Conservation (phyloP, 2,329 filamentous ascomycete species). For the Mycogone perniciosa region DNA sequence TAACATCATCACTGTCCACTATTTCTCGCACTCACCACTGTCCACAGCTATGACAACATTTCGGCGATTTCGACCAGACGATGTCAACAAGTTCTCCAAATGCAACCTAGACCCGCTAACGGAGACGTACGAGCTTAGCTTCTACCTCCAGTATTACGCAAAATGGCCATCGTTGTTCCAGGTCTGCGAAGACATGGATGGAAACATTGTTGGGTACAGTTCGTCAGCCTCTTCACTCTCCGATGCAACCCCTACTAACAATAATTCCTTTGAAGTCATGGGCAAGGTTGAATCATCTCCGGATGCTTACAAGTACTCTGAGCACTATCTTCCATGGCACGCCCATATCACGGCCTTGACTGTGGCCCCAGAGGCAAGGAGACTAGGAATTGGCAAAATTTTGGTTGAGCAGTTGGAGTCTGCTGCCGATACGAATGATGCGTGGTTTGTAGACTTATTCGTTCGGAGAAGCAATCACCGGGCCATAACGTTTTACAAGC, state of each 20-base stretch:
- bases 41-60: slow-evolving; percentile 66
- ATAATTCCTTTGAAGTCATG: slow-evolving; percentile 62
- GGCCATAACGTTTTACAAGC: slow-evolving; percentile 83
- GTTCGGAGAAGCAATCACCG: slow-evolving; percentile 82
- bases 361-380: slow-evolving; percentile 77
- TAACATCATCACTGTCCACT: background rate
- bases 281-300: slow-evolving; percentile 91
- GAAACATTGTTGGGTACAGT: slow-evolving; percentile 95
- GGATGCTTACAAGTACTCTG: slow-evolving; percentile 63
- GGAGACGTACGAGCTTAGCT: slow-evolving; percentile 94
- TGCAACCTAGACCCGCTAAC: slow-evolving; percentile 95
- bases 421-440: slow-evolving; percentile 73
- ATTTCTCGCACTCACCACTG: background rate
- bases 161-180: slow-evolving; percentile 95
- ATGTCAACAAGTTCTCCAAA: slow-evolving; percentile 83
- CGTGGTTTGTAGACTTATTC: slow-evolving; percentile 95
- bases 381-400: slow-evolving; percentile 79
- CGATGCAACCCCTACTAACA: slow-evolving; percentile 1
- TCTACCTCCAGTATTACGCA: slow-evolving; percentile 93
- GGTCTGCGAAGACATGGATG: slow-evolving; percentile 77
- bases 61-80: slow-evolving; percentile 74
- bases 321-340: slow-evolving; percentile 98
- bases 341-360: slow-evolving; percentile 96
- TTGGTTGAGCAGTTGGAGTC: slow-evolving; percentile 75
- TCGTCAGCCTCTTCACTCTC: slow-evolving; percentile 29